Evolutionary conservation across 495 filamentous ascomycete species (phyloP).

Genomic region (Neurospora discreta): DNA sequence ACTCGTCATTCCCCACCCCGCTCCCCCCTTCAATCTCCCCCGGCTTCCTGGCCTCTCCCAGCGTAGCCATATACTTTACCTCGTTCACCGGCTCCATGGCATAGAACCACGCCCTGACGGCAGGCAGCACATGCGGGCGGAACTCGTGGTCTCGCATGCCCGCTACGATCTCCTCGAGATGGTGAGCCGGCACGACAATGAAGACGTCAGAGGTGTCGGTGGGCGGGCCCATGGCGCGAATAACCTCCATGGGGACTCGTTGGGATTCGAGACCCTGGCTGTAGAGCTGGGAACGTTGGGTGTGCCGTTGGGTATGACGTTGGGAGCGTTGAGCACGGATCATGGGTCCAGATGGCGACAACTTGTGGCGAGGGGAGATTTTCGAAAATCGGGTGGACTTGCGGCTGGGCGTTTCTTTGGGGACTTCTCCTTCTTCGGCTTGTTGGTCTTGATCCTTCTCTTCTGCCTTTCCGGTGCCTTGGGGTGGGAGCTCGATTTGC

Average conservation of each 20-base stretch:
- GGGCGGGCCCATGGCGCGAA: slow-evolving; percentile 33
- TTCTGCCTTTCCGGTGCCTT: not conserved
- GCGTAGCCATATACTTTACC: slow-evolving; percentile 39
- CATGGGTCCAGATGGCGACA: slow-evolving; percentile 1
- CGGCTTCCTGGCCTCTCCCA: slow-evolving; percentile 27
- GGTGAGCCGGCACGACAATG: slow-evolving; percentile 29
- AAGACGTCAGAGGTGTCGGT: slow-evolving; percentile 37
- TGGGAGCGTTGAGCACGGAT: slow-evolving; percentile 7
- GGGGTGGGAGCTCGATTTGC: not conserved
- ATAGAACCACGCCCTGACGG: slow-evolving; percentile 39
- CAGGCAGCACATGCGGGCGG: slow-evolving; percentile 31
- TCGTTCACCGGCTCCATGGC: slow-evolving; percentile 24
- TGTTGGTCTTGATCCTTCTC: not conserved
- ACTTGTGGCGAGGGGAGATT: slow-evolving; percentile 13
- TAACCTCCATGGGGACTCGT: slow-evolving; percentile 32
- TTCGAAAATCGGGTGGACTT: slow-evolving; percentile 4
- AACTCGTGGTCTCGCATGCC: slow-evolving; percentile 35
- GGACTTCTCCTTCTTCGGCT: slow-evolving; percentile 3
- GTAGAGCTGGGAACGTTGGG: slow-evolving; percentile 18
- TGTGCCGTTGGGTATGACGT: slow-evolving; percentile 4
- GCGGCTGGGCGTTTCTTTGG: slow-evolving; percentile 2
- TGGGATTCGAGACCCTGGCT: slow-evolving; percentile 39
- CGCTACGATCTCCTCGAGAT: slow-evolving; percentile 27
- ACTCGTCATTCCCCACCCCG: slow-evolving; percentile 36
- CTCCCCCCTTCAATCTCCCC: slow-evolving; percentile 28